phyloP scores from a whole-genome alignment of 148 eudicot genomes.

The Chenopodium suecicum region DNA sequence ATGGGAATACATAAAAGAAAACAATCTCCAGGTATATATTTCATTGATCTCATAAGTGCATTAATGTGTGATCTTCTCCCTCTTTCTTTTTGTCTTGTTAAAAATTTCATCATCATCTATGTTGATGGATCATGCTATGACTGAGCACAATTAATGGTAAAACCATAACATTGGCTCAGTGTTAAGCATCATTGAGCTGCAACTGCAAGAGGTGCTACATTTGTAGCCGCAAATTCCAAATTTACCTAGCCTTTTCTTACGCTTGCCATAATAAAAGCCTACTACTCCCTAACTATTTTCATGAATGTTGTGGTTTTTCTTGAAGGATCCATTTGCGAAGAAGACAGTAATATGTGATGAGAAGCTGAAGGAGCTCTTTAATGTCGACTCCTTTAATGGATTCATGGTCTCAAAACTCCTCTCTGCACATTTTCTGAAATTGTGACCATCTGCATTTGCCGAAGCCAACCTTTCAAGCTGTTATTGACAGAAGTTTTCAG shows the following conservation, averaged over 20 bases:
- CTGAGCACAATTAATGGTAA: background rate
- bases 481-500: background rate
- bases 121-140: background rate
- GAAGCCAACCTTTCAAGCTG: background rate
- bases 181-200: too few species aligned
- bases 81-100: background rate
- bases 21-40: conserved; percentile 67
- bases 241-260: background rate
- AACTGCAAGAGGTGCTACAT: too few species aligned
- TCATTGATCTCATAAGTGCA: background rate
- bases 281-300: background rate
- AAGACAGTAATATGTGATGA: conserved; percentile 77
- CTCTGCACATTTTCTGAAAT: conserved; percentile 56
- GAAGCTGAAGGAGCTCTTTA: conserved; percentile 87
- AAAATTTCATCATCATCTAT: background rate
- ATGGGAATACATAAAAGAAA: conserved; percentile 80
- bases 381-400: conserved; percentile 70
- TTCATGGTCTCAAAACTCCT: conserved; percentile 69
- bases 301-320: conserved; percentile 12
- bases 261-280: background rate
- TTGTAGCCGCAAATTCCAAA: too few species aligned
- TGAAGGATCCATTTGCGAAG: conserved; percentile 84
- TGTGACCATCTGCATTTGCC: conserved; percentile 19
- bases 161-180: background rate
- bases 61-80: background rate